Evolutionary conservation across 176 grass and related monocot species (phyloP), one percentile per base, ranked within the genome.

Genomic region (Carex scoparia): DNA sequence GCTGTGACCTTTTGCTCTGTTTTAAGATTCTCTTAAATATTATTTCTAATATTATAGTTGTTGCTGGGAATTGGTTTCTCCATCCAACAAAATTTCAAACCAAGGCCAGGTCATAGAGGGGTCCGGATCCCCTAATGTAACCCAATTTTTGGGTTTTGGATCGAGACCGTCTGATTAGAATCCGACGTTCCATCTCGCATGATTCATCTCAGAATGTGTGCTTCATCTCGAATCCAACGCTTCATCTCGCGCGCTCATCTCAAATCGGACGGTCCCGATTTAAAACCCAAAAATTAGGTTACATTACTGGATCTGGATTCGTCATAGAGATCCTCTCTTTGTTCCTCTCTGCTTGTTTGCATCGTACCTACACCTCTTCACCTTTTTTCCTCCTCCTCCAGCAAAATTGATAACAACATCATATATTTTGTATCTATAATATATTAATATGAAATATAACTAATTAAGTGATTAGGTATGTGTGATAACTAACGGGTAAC

Each of bases 281-380:
- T 23, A 23, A 23, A 23, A 23, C 23, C 23, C 23, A 23, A 23
- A 23, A 23, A 23, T 23, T 23, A 0, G 23, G 23, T 23, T 23
- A 23, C 23, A 23, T 23, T 23, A 23, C 23, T 23, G 0, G 23
- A 23, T 23, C 23, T 23, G 23, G 23, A 23, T 23, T 23, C 23
- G 23, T 23, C 23, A 23, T 23, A 23, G 23, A 23, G 23, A 23
- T 38, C 4, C 65, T 69, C 65, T 38, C 13, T 69, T 69, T 69
- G 66, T 69, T 40, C 67, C 40, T 70, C 67, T 70, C 35, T 70
- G 35, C 15, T 70, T 70, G 67, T 70, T 70, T 70, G 67, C 35
- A 42, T 70, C 2, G 67, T 15, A 40, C 67, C 14, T 18, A 9
- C 67, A 65, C 63, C 63, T 65, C 31, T 65, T 27, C 10, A n/a